Percentiles rank a stretch among this genome's conserved stretches.
phyloP scores from a whole-genome alignment of 2,329 filamentous ascomycete species.

The Akanthomyces uredinophilus region DNA sequence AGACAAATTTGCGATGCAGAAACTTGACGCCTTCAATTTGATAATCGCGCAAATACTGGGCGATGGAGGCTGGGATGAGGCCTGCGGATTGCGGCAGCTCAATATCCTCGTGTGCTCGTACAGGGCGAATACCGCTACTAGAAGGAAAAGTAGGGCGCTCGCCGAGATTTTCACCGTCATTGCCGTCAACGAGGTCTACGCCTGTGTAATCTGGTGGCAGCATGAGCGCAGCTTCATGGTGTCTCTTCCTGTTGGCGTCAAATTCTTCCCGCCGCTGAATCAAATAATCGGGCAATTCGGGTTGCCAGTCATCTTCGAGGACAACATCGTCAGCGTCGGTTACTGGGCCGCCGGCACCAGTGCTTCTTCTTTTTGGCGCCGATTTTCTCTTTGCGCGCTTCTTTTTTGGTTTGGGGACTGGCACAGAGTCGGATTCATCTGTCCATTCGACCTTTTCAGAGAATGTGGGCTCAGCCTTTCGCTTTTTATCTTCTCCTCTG shows the following conservation, averaged over 20 bases:
- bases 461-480: constrained; percentile 32
- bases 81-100: constrained; percentile 70
- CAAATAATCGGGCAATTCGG: constrained; percentile 68
- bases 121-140: constrained; percentile 54
- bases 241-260: constrained; percentile 51
- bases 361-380: constrained; percentile 23
- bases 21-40: constrained; percentile 83
- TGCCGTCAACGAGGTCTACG: constrained; percentile 59
- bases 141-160: constrained; percentile 66
- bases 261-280: constrained; percentile 63
- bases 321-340: constrained; percentile 29
- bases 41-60: constrained; percentile 87
- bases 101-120: constrained; percentile 68
- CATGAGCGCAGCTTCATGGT: constrained; percentile 65
- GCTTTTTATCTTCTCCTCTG: constrained; percentile 24
- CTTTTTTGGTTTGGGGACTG: constrained; percentile 46
- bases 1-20: constrained; percentile 82
- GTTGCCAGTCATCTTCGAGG: constrained; percentile 41
- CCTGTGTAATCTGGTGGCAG: constrained; percentile 73
- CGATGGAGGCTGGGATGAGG: constrained; percentile 79
- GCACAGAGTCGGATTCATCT: constrained; percentile 56
- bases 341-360: constrained; percentile 20
- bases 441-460: constrained; percentile 48
- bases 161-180: constrained; percentile 35
- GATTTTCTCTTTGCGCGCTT: constrained; percentile 30